Conservation (phyloP, 2,329 filamentous ascomycete genomes). For the Claviceps africana region DNA sequence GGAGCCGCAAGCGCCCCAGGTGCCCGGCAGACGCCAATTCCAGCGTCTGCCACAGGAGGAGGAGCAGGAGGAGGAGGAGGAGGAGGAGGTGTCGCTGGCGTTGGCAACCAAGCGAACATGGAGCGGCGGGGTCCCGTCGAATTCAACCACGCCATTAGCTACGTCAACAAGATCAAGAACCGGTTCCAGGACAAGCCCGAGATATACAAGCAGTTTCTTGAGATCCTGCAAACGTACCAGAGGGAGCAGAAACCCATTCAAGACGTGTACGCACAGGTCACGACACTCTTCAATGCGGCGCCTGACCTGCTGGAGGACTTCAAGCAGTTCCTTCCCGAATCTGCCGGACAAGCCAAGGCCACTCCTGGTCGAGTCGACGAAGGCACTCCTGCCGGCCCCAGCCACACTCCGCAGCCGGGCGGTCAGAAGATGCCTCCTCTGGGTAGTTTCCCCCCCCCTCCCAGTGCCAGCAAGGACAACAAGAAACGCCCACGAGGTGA, state of each 20-base stretch:
- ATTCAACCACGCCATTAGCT: slow-evolving; percentile 98
- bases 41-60: slow-evolving; percentile 37
- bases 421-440: slow-evolving; percentile 78
- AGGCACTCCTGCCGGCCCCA: slow-evolving; percentile 25
- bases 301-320: slow-evolving; percentile 95
- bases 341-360: slow-evolving; percentile 41
- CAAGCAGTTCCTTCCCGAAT: slow-evolving; percentile 95
- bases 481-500: slow-evolving; percentile 68
- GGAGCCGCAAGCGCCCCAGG: slow-evolving; percentile 36
- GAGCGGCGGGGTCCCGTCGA: slow-evolving; percentile 91
- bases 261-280: slow-evolving; percentile 95
- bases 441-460: slow-evolving; percentile 77
- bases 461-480: slow-evolving; percentile 72
- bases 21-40: slow-evolving; percentile 43
- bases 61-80: too few relatives aligned
- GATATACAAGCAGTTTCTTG: slow-evolving; percentile 97
- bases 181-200: slow-evolving; percentile 93
- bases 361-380: slow-evolving; percentile 46
- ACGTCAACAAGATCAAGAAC: slow-evolving; percentile 99
- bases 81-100: slow-evolving; percentile 47
- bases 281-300: slow-evolving; percentile 79
- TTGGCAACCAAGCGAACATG: slow-evolving; percentile 44
- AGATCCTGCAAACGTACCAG: slow-evolving; percentile 96
- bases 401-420: slow-evolving; percentile 42
- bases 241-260: slow-evolving; percentile 96